These are phyloP conservation scores for Amauroascus niger DNA, from an alignment of 2,329 filamentous ascomycete genomes.

Conservation along the genomic window DNA sequence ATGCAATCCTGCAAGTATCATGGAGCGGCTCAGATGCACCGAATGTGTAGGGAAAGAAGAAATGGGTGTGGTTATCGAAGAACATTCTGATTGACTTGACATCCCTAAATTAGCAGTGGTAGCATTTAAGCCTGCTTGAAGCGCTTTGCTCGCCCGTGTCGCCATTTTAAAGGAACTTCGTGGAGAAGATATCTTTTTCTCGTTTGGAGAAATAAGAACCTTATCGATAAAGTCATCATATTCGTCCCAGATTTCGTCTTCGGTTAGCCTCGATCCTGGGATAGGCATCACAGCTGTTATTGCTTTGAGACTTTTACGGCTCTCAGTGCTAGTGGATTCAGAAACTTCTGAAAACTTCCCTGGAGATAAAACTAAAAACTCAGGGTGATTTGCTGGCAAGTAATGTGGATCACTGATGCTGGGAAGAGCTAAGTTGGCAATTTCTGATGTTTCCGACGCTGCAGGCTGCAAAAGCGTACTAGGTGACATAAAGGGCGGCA, in stretches of 20 bases:
- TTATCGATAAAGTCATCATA: constrained; percentile 82
- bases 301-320: constrained; percentile 48
- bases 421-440: background rate
- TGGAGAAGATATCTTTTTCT: constrained; percentile 18
- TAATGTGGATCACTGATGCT: background rate
- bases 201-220: constrained; percentile 43
- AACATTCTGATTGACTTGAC: constrained; percentile 20
- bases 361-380: constrained; percentile 66
- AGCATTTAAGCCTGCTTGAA: constrained; percentile 30
- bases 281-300: constrained; percentile 59
- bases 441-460: background rate
- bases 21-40: constrained; percentile 41
- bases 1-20: constrained; percentile 43
- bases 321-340: constrained; percentile 55
- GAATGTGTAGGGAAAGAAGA: constrained; percentile 26
- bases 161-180: constrained; percentile 30
- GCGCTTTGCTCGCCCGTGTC: constrained; percentile 31
- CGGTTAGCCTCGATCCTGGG: constrained; percentile 52
- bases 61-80: constrained; percentile 20
- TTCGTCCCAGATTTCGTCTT: constrained; percentile 91
- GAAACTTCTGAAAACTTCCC: constrained; percentile 62
- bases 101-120: constrained; percentile 1
- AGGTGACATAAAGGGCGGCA: background rate
- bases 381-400: constrained; percentile 24
- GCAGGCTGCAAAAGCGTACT: background rate